A percentile compares a stretch with the other conserved stretches of the same genome.
Evolutionary conservation across 2,329 filamentous ascomycete species (phyloP).

Genomic region (Incumbomyces lentus): DNA sequence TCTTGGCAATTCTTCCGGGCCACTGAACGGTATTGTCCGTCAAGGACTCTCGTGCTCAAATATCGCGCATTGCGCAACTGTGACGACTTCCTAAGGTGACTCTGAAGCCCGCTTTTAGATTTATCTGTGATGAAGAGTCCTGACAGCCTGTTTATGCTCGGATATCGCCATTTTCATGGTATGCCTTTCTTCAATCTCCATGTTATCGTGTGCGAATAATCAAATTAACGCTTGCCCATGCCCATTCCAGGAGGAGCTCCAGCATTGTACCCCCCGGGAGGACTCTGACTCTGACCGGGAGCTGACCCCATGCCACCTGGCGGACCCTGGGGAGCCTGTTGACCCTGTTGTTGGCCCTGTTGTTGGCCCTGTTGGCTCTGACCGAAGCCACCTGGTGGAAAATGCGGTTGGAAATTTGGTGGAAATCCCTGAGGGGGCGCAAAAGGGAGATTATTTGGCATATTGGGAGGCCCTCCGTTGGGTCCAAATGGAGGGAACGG

Average conservation of each 20-base stretch:
- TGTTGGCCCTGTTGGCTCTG: constrained; percentile 7
- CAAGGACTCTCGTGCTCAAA: too few species aligned
- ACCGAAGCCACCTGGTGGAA: constrained; percentile 23
- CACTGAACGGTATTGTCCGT: too few species aligned
- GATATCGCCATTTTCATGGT: too few species aligned
- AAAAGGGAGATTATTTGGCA: constrained; percentile 33
- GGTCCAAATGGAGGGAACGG: constrained; percentile 42
- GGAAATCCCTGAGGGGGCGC: constrained; percentile 39
- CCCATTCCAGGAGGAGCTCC: constrained; percentile 10
- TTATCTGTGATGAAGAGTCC: too few species aligned
- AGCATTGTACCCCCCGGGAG: constrained; percentile 19
- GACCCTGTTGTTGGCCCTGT: constrained; percentile 5
- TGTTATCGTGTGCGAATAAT: too few species aligned
- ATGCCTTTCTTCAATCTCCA: too few species aligned
- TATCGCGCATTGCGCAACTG: too few species aligned
- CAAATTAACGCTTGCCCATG: constrained; percentile 13
- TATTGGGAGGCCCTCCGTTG: constrained; percentile 31
- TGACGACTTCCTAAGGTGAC: too few species aligned
- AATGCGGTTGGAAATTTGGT: constrained; percentile 40
- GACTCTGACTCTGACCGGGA: constrained; percentile 17
- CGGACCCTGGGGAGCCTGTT: constrained; percentile 11
- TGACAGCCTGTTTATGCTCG: too few species aligned
- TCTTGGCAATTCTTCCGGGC: too few species aligned
- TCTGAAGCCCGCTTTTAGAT: too few species aligned
- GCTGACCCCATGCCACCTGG: constrained; percentile 22